Conservation (phyloP, 768 basidiomycete genomes). For the Sarcodon aspratus region DNA sequence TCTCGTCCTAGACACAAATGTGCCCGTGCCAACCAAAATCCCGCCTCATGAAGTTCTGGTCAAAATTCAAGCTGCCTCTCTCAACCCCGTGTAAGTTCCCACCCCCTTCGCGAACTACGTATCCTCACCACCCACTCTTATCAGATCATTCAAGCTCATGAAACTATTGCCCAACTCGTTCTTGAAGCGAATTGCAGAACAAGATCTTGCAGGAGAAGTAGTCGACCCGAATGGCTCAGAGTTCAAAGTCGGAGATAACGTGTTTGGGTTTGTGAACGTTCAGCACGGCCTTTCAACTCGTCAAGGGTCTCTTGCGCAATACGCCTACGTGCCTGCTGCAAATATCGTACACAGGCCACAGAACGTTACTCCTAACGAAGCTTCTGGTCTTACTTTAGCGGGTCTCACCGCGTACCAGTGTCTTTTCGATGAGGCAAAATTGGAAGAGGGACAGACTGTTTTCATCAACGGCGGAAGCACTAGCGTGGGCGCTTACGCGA, state of each 20-base stretch:
- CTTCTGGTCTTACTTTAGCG: conserved; percentile 49
- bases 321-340: conserved; percentile 32
- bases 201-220: conserved; percentile 55
- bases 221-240: conserved; percentile 40
- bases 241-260: conserved; percentile 47
- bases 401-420: conserved; percentile 48
- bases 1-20: conserved; percentile 15
- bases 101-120: not conserved
- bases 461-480: conserved; percentile 67
- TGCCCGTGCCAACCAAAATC: conserved; percentile 21
- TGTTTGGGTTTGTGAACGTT: conserved; percentile 44
- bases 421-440: conserved; percentile 31
- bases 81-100: conserved; percentile 56
- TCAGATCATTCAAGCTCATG: conserved; percentile 54
- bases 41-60: conserved; percentile 34
- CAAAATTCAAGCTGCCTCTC: conserved; percentile 38
- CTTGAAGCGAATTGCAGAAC: conserved; percentile 35
- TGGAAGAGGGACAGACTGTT: conserved; percentile 48
- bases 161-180: conserved; percentile 32
- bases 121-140: not conserved
- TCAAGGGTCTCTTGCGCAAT: conserved; percentile 51
- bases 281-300: conserved; percentile 24
- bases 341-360: conserved; percentile 32
- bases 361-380: conserved; percentile 40
- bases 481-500: conserved; percentile 56